Base-by-base conservation (phyloP, 2,329 filamentous ascomycete genomes). In the Calonectria pauciramosa region DNA sequence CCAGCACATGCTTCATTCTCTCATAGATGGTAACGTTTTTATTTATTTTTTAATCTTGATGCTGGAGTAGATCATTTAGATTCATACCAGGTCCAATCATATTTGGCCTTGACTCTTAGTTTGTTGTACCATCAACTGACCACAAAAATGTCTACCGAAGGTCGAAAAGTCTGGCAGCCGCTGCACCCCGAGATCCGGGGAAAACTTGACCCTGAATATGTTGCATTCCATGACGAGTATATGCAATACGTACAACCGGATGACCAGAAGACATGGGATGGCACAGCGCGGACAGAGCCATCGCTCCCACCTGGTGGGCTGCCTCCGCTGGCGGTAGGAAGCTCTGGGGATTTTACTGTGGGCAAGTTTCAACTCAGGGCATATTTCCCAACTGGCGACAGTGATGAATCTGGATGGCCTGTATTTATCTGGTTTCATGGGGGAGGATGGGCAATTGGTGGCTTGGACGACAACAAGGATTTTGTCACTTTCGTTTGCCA, bases 361-460 rank as follows among this genome's bases (percentile, higher is more conserved):
- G 76, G 69, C 2, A 71, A 65, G 4, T 82, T 82, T 51, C 73
- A 76, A 9, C 68, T 81, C 1, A 75, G 83, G 10, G 75, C 82
- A 6, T 85, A 83, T 52, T 76, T 71, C 0, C 83, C 83, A 4
- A 69, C 70, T 3, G 74, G 76, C 1, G 38, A 74, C 1, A 38
- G 72, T 9, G 77, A 79, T 1, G 36, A 34, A 0, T 30, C 36
- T 0, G 82, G 80, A 1, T 85, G 82, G 83, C 83, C 84, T 1
- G 72, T 78, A 3, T 76, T 84, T 16, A 52, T 85, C 3, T 85
- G 83, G 84, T 82, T 80, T 36, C 84, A 85, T 51, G 84, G 84
- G 36, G 84, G 84, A 16, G 83, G 84, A 2, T 85, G 83, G 83
- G 83, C 82, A 10, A 80, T 84, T 49, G 84, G 84, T 0, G 80